A percentile compares a stretch with the other conserved stretches of the same genome.
phyloP scores from a whole-genome alignment of 768 basidiomycete species.

The Hemileccinum rubropunctum region DNA sequence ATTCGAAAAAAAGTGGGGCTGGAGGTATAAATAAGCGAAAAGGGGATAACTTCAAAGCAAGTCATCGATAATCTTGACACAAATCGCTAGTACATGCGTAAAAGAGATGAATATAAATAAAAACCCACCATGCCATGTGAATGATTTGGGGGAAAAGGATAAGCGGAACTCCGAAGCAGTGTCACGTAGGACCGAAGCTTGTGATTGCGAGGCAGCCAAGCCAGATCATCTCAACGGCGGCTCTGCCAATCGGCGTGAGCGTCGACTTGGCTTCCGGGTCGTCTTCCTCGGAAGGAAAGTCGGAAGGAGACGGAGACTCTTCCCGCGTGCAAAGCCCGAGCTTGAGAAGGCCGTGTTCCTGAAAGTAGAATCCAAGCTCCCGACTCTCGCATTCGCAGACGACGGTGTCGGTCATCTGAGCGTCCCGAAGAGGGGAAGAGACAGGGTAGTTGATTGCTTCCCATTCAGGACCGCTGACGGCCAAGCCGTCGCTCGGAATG shows the following conservation, averaged over 20 bases:
- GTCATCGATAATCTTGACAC: not conserved
- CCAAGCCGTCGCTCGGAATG: constrained; percentile 67
- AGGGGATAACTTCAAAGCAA: not conserved
- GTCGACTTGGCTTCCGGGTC: constrained; percentile 41
- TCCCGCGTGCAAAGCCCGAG: constrained; percentile 58
- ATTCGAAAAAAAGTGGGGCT: not conserved
- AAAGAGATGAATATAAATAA: constrained; percentile 2
- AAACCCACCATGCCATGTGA: constrained; percentile 13
- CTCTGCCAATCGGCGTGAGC: constrained; percentile 47
- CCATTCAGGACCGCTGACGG: constrained; percentile 61
- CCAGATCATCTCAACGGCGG: constrained; percentile 55
- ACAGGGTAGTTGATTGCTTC: constrained; percentile 39
- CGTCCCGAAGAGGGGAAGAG: constrained; percentile 31
- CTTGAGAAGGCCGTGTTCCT: constrained; percentile 74
- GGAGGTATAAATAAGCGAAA: constrained; percentile 3
- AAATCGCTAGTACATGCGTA: not conserved
- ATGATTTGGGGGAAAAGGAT: not conserved
- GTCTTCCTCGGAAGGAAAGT: constrained; percentile 30
- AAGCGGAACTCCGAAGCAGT: not conserved
- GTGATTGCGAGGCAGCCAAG: constrained; percentile 51
- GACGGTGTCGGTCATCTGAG: constrained; percentile 38
- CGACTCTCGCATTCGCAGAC: constrained; percentile 63
- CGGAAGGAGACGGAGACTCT: constrained; percentile 11
- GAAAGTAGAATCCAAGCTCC: constrained; percentile 70
- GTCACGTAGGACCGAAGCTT: constrained; percentile 34